A percentile compares a stretch with the other conserved stretches of the same genome.
These are phyloP conservation scores for Penicillium waksmanii DNA, from an alignment of 495 filamentous ascomycete species.

Conservation along the genomic window DNA sequence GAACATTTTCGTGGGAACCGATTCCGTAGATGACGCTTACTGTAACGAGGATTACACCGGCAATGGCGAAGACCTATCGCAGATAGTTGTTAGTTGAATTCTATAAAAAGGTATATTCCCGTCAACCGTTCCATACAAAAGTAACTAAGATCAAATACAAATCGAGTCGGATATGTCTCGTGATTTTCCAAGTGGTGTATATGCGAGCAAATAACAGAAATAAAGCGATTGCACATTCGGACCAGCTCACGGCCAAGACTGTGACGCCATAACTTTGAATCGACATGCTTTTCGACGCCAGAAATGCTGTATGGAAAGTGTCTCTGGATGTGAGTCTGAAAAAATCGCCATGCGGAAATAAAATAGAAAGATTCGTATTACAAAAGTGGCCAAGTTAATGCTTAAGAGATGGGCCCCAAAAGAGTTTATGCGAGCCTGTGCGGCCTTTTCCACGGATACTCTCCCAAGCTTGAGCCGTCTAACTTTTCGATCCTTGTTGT, in stretches of 20 bases:
- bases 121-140: constrained; percentile 9
- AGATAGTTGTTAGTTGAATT: no score
- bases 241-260: constrained; percentile 15
- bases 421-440: neutral
- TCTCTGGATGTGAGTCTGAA: neutral
- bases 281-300: neutral
- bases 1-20: constrained; percentile 27
- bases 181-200: constrained; percentile 23
- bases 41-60: constrained; percentile 24
- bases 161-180: constrained; percentile 16
- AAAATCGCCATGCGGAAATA: neutral
- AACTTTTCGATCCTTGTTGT: constrained; percentile 1
- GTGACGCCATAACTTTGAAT: neutral
- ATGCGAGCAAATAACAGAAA: constrained; percentile 15
- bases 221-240: constrained; percentile 13
- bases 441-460: neutral
- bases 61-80: constrained; percentile 9
- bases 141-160: constrained; percentile 18
- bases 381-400: neutral
- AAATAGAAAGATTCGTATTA: neutral
- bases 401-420: neutral
- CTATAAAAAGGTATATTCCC: no score
- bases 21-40: constrained; percentile 27
- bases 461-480: neutral
- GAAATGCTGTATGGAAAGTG: neutral